A percentile compares a stretch with the other conserved stretches of the same genome.
phyloP scores from a whole-genome alignment of 1,284 basidiomycete genomes.

The Microbotryomycetes sp. region DNA sequence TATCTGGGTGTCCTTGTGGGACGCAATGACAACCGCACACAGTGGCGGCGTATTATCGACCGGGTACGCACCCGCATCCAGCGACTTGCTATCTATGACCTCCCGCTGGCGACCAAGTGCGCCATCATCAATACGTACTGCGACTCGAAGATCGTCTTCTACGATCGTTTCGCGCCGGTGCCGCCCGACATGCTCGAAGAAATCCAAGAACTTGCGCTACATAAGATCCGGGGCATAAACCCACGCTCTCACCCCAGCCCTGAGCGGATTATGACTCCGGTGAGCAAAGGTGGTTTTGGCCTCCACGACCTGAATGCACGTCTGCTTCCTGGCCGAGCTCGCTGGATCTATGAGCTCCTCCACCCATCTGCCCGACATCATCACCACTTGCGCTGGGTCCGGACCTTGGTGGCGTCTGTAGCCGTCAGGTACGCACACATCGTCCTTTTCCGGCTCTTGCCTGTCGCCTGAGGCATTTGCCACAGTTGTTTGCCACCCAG shows the following conservation, averaged over 20 bases:
- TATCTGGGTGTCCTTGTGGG: not conserved
- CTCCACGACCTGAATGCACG: not conserved
- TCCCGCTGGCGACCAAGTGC: not conserved
- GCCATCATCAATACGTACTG: not conserved
- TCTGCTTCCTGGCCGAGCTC: not conserved
- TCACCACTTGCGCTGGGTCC: not conserved
- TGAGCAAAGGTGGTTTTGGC: not conserved
- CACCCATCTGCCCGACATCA: not conserved
- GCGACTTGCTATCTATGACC: not conserved
- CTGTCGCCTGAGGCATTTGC: too few species aligned
- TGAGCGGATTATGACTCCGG: not conserved
- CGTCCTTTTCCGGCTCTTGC: too few species aligned
- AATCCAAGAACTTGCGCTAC: not conserved
- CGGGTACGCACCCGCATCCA: not conserved
- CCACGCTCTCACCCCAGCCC: not conserved
- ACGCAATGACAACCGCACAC: not conserved
- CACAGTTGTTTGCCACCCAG: too few species aligned
- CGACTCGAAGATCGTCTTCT: not conserved
- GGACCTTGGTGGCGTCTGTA: too few species aligned
- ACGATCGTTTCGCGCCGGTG: not conserved
- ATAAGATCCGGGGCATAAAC: not conserved
- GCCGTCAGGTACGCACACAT: too few species aligned
- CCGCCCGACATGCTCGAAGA: not conserved
- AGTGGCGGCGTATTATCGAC: not conserved
- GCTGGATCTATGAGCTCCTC: not conserved